Evolutionary conservation across 208 protist genomes (phyloP).

Genomic region (Acanthamoeba lenticulata): DNA sequence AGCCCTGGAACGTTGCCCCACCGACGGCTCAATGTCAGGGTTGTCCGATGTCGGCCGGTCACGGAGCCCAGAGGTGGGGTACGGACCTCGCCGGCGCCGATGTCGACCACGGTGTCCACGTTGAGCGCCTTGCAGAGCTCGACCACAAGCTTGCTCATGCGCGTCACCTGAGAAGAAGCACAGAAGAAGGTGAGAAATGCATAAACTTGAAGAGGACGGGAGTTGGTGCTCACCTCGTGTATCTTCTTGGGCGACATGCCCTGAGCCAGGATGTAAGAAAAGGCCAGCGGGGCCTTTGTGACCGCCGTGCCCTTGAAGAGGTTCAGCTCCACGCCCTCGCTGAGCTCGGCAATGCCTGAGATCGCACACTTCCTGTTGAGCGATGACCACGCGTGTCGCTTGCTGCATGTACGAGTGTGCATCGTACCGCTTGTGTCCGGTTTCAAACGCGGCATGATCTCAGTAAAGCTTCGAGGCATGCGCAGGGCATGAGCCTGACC

Average conservation of each 20-base stretch:
- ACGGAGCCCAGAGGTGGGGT: background rate
- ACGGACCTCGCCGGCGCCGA: conserved; percentile 37
- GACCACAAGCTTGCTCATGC: conserved; percentile 54
- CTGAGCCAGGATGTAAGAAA: conserved; percentile 11
- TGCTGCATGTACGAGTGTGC: background rate
- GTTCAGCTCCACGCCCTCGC: background rate
- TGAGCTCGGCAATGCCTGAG: background rate
- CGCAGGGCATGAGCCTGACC: background rate
- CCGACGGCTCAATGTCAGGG: background rate
- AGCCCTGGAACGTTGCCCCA: background rate
- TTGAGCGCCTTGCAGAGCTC: conserved; percentile 31
- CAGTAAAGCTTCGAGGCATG: conserved; percentile 2
- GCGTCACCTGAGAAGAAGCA: background rate
- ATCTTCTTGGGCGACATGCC: conserved; percentile 61
- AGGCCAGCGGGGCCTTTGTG: background rate
- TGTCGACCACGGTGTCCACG: conserved; percentile 51
- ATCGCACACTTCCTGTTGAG: too few species aligned
- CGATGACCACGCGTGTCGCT: too few species aligned
- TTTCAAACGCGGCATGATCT: background rate
- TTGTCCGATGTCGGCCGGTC: background rate
- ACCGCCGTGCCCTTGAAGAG: background rate
- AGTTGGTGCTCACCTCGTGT: background rate
- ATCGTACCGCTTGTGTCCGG: background rate
- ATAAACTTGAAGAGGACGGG: background rate
- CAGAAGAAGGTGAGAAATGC: background rate